phyloP scores from a whole-genome alignment of 768 basidiomycete genomes.

The Boletus speciosus region DNA sequence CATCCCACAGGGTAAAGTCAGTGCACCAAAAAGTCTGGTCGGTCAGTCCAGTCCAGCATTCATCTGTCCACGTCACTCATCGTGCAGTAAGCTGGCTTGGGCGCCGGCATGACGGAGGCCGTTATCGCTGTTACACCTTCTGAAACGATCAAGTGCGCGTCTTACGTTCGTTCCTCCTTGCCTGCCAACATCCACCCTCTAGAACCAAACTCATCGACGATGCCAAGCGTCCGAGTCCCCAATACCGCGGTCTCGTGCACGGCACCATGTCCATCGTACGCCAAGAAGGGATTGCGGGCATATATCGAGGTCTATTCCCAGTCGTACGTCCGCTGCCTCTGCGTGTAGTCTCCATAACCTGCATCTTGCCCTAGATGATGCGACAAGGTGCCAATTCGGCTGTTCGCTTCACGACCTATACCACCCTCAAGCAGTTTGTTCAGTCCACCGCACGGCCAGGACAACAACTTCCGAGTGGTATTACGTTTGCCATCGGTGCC shows the following conservation, averaged over 20 bases:
- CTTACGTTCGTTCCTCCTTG: no score
- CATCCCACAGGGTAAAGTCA: constrained; percentile 76
- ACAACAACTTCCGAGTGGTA: constrained; percentile 75
- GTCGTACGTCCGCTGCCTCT: constrained; percentile 58
- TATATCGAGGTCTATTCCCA: constrained; percentile 91
- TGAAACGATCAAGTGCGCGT: constrained; percentile 92
- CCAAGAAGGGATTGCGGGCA: constrained; percentile 79
- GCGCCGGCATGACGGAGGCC: constrained; percentile 90
- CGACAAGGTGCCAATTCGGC: constrained; percentile 98
- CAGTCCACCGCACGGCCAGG: constrained; percentile 82
- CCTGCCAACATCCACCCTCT: not conserved
- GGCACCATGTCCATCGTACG: constrained; percentile 77
- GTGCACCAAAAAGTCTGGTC: constrained; percentile 77
- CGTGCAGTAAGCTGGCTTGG: constrained; percentile 56
- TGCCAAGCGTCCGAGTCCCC: constrained; percentile 77
- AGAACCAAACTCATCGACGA: constrained; percentile 99
- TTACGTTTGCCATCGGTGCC: constrained; percentile 94
- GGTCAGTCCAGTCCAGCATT: constrained; percentile 41
- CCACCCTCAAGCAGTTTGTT: constrained; percentile 89
- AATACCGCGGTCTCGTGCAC: constrained; percentile 83
- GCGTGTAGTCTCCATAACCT: no score
- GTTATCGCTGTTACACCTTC: constrained; percentile 94
- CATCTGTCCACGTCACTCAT: constrained; percentile 9
- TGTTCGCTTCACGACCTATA: constrained; percentile 92
- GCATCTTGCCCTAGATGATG: constrained; percentile 64